A percentile compares a stretch with the other conserved stretches of the same genome.
Evolutionary conservation across 2,329 filamentous ascomycete genomes (phyloP).

Genomic region (Aspergillus tubingensis): DNA sequence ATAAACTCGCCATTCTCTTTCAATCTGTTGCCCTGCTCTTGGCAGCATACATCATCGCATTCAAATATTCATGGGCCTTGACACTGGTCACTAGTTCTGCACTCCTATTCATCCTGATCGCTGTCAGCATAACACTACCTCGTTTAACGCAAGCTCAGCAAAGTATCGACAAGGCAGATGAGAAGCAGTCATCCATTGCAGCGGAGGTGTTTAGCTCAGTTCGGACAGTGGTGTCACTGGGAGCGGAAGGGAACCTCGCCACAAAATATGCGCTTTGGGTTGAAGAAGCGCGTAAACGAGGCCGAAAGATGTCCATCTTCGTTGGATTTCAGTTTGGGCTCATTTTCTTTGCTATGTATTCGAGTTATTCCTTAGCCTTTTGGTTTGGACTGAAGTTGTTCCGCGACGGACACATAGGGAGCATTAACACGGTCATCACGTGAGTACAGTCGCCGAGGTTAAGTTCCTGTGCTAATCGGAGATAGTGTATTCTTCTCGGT

Average conservation of each 20-base stretch:
- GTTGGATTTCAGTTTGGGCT: slow-evolving; percentile 36
- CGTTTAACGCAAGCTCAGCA: slow-evolving; percentile 36
- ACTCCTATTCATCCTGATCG: slow-evolving; percentile 45
- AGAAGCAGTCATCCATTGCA: slow-evolving; percentile 41
- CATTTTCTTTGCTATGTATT: slow-evolving; percentile 41
- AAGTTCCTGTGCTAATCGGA: not conserved
- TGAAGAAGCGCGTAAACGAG: slow-evolving; percentile 38
- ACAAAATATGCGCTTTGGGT: slow-evolving; percentile 42
- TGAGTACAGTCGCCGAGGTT: slow-evolving; percentile 14
- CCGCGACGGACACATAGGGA: slow-evolving; percentile 34
- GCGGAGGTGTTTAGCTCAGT: slow-evolving; percentile 47
- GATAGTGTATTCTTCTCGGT: slow-evolving; percentile 40
- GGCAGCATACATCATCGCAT: slow-evolving; percentile 54
- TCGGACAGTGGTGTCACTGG: slow-evolving; percentile 48
- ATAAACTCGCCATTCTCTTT: slow-evolving; percentile 51
- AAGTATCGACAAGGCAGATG: slow-evolving; percentile 40
- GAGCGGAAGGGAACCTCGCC: slow-evolving; percentile 42
- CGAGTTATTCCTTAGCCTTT: slow-evolving; percentile 39
- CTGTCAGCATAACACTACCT: slow-evolving; percentile 36
- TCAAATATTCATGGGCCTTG: slow-evolving; percentile 55
- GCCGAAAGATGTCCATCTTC: slow-evolving; percentile 29
- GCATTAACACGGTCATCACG: slow-evolving; percentile 42
- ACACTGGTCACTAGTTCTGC: slow-evolving; percentile 53
- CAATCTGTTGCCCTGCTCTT: slow-evolving; percentile 46
- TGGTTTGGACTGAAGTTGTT: slow-evolving; percentile 42